Conservation (phyloP, 768 basidiomycete genomes). For the Daedaleopsis sinensis region DNA sequence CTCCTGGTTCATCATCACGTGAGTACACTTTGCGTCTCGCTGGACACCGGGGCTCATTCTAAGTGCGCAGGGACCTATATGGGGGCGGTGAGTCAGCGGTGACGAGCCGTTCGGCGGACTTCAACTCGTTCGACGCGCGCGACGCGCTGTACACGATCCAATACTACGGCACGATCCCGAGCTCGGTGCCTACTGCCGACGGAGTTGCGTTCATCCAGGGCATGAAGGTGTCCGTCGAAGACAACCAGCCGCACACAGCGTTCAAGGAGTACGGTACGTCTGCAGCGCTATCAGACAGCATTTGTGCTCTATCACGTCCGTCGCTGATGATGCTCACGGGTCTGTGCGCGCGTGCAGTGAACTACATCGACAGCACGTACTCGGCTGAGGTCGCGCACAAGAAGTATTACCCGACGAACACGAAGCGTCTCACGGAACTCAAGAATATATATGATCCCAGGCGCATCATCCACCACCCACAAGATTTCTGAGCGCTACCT, state of each 20-base stretch:
- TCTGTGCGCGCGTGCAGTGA: neutral
- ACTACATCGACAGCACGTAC: constrained; percentile 13
- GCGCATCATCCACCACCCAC: constrained; percentile 1
- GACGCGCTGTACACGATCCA: constrained; percentile 9
- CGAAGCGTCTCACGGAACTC: neutral
- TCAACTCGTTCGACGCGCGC: constrained; percentile 4
- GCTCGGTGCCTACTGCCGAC: neutral
- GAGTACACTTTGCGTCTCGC: neutral
- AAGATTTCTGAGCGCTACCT: neutral
- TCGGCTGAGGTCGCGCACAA: neutral
- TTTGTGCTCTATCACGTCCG: neutral
- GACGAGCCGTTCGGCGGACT: neutral
- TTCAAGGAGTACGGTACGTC: constrained; percentile 7
- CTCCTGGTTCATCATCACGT: constrained; percentile 1
- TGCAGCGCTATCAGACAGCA: neutral
- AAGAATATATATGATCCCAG: constrained; percentile 3
- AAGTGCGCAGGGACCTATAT: neutral
- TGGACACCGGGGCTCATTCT: neutral
- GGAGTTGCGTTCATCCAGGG: constrained; percentile 4
- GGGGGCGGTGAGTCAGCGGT: constrained; percentile 1
- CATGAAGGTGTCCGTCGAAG: constrained; percentile 3
- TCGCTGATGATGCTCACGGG: too few species aligned
- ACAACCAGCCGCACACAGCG: neutral
- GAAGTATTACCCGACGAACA: constrained; percentile 4
- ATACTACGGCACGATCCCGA: constrained; percentile 6